Evolutionary conservation across 2,329 filamentous ascomycete species (phyloP).

Genomic region (Chrysosporium keratinophilum): DNA sequence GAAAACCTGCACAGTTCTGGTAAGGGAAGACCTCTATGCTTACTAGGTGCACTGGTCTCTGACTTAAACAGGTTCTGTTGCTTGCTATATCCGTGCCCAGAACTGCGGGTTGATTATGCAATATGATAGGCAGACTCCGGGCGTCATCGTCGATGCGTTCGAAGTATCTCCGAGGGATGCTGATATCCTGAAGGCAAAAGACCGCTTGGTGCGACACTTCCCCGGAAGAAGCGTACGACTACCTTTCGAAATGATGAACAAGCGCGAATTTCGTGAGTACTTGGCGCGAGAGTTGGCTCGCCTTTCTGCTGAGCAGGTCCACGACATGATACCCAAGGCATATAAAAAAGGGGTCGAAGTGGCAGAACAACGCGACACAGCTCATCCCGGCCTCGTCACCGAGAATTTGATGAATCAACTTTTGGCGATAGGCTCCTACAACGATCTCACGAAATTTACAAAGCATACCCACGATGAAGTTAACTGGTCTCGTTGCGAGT

Average conservation of each 20-base stretch:
- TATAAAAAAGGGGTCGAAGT: conserved; percentile 28
- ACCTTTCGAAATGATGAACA: conserved; percentile 15
- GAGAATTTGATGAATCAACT: conserved; percentile 41
- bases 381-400: conserved; percentile 41
- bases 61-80: conserved; percentile 21
- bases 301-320: conserved; percentile 25
- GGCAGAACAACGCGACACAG: conserved; percentile 34
- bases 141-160: conserved; percentile 35
- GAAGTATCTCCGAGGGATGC: conserved; percentile 35
- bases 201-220: conserved; percentile 35
- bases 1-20: neutral
- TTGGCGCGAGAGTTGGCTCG: conserved; percentile 25
- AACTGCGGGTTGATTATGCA: conserved; percentile 38
- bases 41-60: neutral
- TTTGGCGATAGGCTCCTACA: conserved; percentile 29
- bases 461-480: conserved; percentile 48
- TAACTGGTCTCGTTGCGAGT: conserved; percentile 25
- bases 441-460: conserved; percentile 24
- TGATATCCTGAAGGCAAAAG: conserved; percentile 28
- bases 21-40: neutral
- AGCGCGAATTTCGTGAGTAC: conserved; percentile 20
- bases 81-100: conserved; percentile 34
- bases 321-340: conserved; percentile 25
- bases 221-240: conserved; percentile 28
- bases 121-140: conserved; percentile 13